Conservation (phyloP, 2,329 filamentous ascomycete species). For the Pleoardoris graminearum region DNA sequence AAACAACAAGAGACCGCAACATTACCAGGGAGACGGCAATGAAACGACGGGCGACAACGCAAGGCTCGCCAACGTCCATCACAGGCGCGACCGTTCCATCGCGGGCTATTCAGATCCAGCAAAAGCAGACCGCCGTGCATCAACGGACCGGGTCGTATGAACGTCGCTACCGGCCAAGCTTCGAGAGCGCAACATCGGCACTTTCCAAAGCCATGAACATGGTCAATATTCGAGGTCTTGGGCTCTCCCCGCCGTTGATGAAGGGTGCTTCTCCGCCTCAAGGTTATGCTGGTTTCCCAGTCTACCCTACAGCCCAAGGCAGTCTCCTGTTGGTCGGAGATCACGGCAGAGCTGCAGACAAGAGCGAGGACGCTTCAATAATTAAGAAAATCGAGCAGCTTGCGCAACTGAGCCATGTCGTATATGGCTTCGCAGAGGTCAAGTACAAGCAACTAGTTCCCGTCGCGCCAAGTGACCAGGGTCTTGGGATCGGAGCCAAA, state of each 20-base stretch:
- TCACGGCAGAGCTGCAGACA: slow-evolving; percentile 61
- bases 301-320: slow-evolving; percentile 75
- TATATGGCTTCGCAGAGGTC: slow-evolving; percentile 96
- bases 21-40: slow-evolving; percentile 64
- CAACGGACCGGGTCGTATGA: slow-evolving; percentile 81
- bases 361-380: slow-evolving; percentile 79
- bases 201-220: slow-evolving; percentile 95
- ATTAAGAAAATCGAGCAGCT: slow-evolving; percentile 87
- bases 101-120: slow-evolving; percentile 75
- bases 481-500: slow-evolving; percentile 62
- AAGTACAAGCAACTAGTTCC: slow-evolving; percentile 98
- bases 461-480: slow-evolving; percentile 73
- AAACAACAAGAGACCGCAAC: slow-evolving; percentile 51
- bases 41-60: slow-evolving; percentile 75
- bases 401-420: slow-evolving; percentile 90
- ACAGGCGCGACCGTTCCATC: slow-evolving; percentile 73
- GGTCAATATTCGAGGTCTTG: slow-evolving; percentile 77
- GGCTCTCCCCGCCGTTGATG: slow-evolving; percentile 64
- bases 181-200: slow-evolving; percentile 81
- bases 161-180: slow-evolving; percentile 71
- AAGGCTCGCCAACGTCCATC: slow-evolving; percentile 69
- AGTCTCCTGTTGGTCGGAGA: slow-evolving; percentile 67
- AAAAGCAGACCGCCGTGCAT: slow-evolving; percentile 63
- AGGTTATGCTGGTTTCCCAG: slow-evolving; percentile 79
- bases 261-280: slow-evolving; percentile 72